Percentiles rank a stretch among this genome's conserved stretches.
phyloP scores from a whole-genome alignment of 768 basidiomycete genomes.

The Mycena latifolia region DNA sequence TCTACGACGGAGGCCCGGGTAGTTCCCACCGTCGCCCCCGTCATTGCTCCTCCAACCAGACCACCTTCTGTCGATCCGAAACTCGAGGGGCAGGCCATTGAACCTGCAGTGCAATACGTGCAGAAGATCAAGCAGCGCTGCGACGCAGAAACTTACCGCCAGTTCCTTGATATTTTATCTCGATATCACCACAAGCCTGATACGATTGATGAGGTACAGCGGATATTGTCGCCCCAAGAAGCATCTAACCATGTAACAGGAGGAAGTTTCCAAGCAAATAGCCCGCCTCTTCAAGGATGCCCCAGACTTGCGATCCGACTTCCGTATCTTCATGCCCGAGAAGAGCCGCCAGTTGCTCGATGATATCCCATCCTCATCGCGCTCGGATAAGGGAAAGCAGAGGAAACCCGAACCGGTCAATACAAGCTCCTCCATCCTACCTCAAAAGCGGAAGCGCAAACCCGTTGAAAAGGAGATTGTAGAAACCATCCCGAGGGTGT shows the following conservation, averaged over 20 bases:
- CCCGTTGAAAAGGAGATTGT: slow-evolving; percentile 62
- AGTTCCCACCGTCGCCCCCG: slow-evolving; percentile 6
- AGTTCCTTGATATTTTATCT: slow-evolving; percentile 82
- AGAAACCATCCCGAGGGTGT: slow-evolving; percentile 36
- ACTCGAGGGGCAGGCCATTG: slow-evolving; percentile 63
- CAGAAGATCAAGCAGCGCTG: slow-evolving; percentile 97
- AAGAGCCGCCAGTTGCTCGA: slow-evolving; percentile 63
- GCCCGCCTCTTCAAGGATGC: slow-evolving; percentile 80
- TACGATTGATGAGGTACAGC: slow-evolving; percentile 67
- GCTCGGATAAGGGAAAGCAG: slow-evolving; percentile 39
- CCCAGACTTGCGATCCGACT: slow-evolving; percentile 79
- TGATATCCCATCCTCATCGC: slow-evolving; percentile 50
- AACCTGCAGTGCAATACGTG: slow-evolving; percentile 93
- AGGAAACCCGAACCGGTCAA: slow-evolving; percentile 39
- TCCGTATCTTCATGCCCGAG: slow-evolving; percentile 82
- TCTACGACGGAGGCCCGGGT: slow-evolving; percentile 43
- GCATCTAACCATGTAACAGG: slow-evolving; percentile 49
- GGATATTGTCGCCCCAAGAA: slow-evolving; percentile 14
- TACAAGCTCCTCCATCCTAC: slow-evolving; percentile 52
- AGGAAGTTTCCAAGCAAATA: slow-evolving; percentile 78
- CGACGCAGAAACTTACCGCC: slow-evolving; percentile 87
- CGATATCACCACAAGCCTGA: slow-evolving; percentile 72
- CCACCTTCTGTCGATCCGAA: slow-evolving; percentile 23
- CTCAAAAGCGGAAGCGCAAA: slow-evolving; percentile 81
- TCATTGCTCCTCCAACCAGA: slow-evolving; percentile 30